Base-by-base conservation (phyloP, 345 rosid genomes). In the Sonneratia alba region DNA sequence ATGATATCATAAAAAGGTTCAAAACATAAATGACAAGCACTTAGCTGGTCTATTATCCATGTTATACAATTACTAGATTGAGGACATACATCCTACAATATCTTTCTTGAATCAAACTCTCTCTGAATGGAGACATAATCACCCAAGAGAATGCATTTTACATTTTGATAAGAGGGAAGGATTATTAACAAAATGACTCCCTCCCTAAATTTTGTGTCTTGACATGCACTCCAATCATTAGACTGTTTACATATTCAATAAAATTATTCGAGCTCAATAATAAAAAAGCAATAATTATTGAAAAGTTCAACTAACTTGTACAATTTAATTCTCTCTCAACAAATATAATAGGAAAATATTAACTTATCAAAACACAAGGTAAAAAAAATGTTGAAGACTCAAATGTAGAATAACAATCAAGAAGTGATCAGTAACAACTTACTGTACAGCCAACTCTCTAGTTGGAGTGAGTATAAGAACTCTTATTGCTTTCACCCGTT, bases 381-480 rank as follows among this genome's bases (percentile, higher is more conserved):
- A 1, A 59, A 8, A 21, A 59, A 59, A 24, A 12, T 62, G 19
- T 62, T 34, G 18, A 62, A 27, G 34, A 57, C 12, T n/a, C 63
- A 57, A 11, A 7, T 3, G 12, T 3, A 55, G 27, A 57, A 57
- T 57, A 22, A n/a, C 7, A 22, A 57, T 6, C 63, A 57, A 22
- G 38, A 62, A 62, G 19, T 51, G 53, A 51, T 18, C 18, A 7
- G 68, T n/a, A 42, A 65, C 47, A 64, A 85, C 97, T 84, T 80
- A 95, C 99, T 95, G 99, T 72, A 85, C 89, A 0, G 99, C 99
- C 79, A 95, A 81, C 82, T 95, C 97, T 73, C 97, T 87, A 2
- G 97, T 91, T 12, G 97, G 97, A 74, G 99, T 87, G 68, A 95
- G 92, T 81, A 95, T 92, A 72, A 95, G 97, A 40, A 92, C 97